These are phyloP conservation scores for Ilyonectria sp. DNA, from an alignment of 2,329 filamentous ascomycete genomes.

Conservation along the genomic window DNA sequence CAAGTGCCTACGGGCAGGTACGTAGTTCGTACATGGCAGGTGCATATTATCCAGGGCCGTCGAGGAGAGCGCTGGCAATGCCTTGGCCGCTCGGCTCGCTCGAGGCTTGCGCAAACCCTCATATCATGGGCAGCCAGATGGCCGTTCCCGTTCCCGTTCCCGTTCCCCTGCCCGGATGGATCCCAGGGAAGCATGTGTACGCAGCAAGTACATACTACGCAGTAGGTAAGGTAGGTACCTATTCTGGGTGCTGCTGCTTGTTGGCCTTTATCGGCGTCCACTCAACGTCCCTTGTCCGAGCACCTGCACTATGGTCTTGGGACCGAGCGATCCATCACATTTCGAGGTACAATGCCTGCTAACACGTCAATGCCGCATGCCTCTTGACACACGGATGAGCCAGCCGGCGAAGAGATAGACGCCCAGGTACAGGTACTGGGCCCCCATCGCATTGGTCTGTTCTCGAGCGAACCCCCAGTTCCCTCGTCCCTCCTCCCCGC, in stretches of 20 bases:
- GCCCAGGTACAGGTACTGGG: not conserved
- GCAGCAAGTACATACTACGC: no score
- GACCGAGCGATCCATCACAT: not conserved
- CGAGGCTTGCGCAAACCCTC: conserved; percentile 1
- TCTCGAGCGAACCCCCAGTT: not conserved
- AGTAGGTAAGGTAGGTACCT: not conserved
- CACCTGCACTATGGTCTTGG: not conserved
- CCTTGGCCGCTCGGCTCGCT: not conserved
- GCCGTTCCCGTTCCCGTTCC: not conserved
- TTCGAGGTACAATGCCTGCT: not conserved
- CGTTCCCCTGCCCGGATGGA: conserved; percentile 1
- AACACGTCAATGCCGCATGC: not conserved
- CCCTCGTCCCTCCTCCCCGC: not conserved
- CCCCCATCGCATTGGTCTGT: not conserved
- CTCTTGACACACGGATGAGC: not conserved
- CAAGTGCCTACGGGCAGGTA: not conserved
- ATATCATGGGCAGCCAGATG: conserved; percentile 13
- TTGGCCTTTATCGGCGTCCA: conserved; percentile 2
- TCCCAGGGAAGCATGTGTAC: conserved; percentile 1
- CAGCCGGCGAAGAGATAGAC: not conserved
- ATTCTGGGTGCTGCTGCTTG: not conserved
- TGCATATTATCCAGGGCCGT: not conserved
- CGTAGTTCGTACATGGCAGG: not conserved
- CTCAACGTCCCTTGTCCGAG: not conserved
- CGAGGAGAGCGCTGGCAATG: not conserved